These are phyloP conservation scores for Paradendryphiella salina DNA, from an alignment of 2,329 filamentous ascomycete species.

Conservation along the genomic window DNA sequence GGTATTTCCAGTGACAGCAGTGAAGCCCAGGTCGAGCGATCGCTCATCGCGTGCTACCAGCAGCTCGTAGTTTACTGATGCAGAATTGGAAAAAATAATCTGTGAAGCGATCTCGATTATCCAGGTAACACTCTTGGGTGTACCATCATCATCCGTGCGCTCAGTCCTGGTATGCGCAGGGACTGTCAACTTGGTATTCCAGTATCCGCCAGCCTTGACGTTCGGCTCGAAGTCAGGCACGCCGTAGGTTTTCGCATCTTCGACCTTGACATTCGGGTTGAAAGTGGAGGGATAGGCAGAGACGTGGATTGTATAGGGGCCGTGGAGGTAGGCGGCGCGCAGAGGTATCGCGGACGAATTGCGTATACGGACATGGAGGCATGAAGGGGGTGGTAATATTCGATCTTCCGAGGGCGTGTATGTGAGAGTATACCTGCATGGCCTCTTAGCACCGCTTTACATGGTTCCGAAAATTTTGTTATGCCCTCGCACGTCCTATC, in stretches of 20 bases:
- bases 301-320: constrained; percentile 87
- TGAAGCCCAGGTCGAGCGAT: constrained; percentile 70
- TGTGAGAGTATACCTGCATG: constrained; percentile 72
- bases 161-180: constrained; percentile 70
- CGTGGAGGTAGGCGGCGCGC: constrained; percentile 93
- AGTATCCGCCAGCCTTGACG: constrained; percentile 88
- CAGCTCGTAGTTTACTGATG: constrained; percentile 85
- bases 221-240: constrained; percentile 93
- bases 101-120: constrained; percentile 89
- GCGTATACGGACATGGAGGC: constrained; percentile 82
- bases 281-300: constrained; percentile 83
- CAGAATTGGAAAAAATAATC: constrained; percentile 88
- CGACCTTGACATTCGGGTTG: constrained; percentile 77
- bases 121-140: constrained; percentile 71
- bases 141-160: constrained; percentile 23
- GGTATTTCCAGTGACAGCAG: constrained; percentile 58
- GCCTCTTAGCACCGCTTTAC: constrained; percentile 2
- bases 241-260: constrained; percentile 69
- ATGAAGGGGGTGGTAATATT: constrained; percentile 81
- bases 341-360: constrained; percentile 90
- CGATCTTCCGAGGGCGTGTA: constrained; percentile 89
- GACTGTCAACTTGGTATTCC: constrained; percentile 77
- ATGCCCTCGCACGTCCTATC: neutral
- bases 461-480: neutral
- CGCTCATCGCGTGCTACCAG: constrained; percentile 83